Percentiles rank a stretch among this genome's conserved stretches.
These are phyloP conservation scores for Taiozyma sp. DNA, from an alignment of 1,139 yeast species.

Conservation along the genomic window DNA sequence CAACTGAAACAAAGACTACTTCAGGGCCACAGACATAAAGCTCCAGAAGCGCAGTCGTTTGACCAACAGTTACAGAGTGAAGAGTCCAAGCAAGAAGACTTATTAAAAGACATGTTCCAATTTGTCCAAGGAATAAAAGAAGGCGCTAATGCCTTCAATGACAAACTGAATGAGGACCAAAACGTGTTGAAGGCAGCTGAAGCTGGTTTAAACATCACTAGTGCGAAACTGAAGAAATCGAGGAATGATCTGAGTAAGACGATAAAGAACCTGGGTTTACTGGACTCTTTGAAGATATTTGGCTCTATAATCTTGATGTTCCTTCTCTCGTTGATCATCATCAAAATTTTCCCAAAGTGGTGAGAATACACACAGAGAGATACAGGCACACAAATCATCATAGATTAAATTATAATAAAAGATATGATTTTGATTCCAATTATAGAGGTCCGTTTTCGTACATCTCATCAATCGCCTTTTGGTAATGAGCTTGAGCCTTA, in stretches of 20 bases:
- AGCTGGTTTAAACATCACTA: slow-evolving; percentile 33
- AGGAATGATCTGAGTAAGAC: slow-evolving; percentile 25
- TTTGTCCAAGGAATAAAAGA: slow-evolving; percentile 30
- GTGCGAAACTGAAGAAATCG: slow-evolving; percentile 29
- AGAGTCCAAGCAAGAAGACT: slow-evolving; percentile 31
- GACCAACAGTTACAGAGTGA: slow-evolving; percentile 32
- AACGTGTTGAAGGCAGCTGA: slow-evolving; percentile 35
- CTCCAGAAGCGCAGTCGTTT: slow-evolving; percentile 8
- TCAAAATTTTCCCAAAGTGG: slow-evolving; percentile 34
- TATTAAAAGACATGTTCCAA: slow-evolving; percentile 32
- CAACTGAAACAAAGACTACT: slow-evolving; percentile 29
- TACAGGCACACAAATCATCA: neutral
- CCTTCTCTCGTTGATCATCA: slow-evolving; percentile 29
- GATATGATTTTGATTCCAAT: neutral
- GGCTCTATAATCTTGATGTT: slow-evolving; percentile 21
- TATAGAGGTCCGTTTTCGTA: slow-evolving; percentile 36
- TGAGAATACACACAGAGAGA: slow-evolving; percentile 7
- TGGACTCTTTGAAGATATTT: slow-evolving; percentile 27
- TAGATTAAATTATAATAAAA: neutral
- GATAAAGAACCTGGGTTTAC: slow-evolving; percentile 28
- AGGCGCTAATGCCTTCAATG: slow-evolving; percentile 35
- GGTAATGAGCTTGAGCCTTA: slow-evolving; percentile 39
- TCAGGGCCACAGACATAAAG: slow-evolving; percentile 11
- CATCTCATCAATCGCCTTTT: slow-evolving; percentile 32
- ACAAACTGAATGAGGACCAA: slow-evolving; percentile 31